phyloP scores from a whole-genome alignment of 2,329 filamentous ascomycete genomes.

The Curvularia eragrostidis region DNA sequence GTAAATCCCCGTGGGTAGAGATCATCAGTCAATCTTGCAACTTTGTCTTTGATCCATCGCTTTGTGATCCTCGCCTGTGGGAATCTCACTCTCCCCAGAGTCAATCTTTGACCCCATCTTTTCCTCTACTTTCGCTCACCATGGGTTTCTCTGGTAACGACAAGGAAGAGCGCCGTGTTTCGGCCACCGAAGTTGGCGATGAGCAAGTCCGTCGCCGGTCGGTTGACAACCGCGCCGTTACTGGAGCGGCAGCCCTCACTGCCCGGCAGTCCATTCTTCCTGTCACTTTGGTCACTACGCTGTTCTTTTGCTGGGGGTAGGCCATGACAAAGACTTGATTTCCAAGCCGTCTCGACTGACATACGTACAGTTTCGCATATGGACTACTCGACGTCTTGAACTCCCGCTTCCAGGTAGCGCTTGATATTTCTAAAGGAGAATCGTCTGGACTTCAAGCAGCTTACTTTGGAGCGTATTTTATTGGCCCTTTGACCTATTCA shows the following conservation, averaged over 20 bases:
- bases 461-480: slow-evolving; percentile 67
- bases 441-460: slow-evolving; percentile 69
- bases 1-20: slow-evolving; percentile 10
- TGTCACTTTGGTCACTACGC: slow-evolving; percentile 55
- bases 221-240: slow-evolving; percentile 45
- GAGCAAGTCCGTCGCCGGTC: slow-evolving; percentile 38
- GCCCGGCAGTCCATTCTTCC: slow-evolving; percentile 58
- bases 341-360: not conserved
- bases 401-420: slow-evolving; percentile 52
- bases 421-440: slow-evolving; percentile 58
- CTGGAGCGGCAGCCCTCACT: slow-evolving; percentile 51
- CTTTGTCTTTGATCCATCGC: slow-evolving; percentile 24
- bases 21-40: slow-evolving; percentile 25
- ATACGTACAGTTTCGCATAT: slow-evolving; percentile 47
- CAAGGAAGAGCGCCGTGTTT: slow-evolving; percentile 47
- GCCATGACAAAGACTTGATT: not conserved
- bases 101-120: not conserved
- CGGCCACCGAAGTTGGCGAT: slow-evolving; percentile 44
- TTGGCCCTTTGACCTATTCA: slow-evolving; percentile 61
- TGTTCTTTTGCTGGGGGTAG: slow-evolving; percentile 60
- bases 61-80: slow-evolving; percentile 19
- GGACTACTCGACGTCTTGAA: slow-evolving; percentile 56
- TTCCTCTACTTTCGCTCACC: slow-evolving; percentile 9
- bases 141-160: slow-evolving; percentile 39
- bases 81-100: slow-evolving; percentile 3